These are phyloP conservation scores for Udeniomyces megalosporus DNA, from an alignment of 768 basidiomycete genomes.

Conservation along the genomic window DNA sequence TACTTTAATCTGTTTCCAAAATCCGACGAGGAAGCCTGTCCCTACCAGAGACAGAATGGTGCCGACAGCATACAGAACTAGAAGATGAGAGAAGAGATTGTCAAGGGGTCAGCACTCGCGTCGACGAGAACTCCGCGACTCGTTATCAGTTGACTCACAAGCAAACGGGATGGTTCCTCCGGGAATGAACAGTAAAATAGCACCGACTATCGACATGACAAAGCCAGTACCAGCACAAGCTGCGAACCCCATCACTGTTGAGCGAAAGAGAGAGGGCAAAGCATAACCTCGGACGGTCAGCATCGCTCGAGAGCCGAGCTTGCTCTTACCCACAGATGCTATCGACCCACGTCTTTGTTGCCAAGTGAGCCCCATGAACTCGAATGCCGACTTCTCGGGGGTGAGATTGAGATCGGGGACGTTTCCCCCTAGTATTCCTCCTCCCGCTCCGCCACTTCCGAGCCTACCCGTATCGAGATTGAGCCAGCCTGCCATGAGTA, in stretches of 20 bases:
- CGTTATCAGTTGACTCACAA: conserved; percentile 35
- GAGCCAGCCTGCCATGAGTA: neutral
- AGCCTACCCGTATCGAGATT: conserved; percentile 10
- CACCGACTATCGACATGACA: conserved; percentile 60
- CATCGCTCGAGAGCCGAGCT: no score
- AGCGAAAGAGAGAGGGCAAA: no score
- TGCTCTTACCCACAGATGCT: no score
- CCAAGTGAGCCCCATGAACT: conserved; percentile 16
- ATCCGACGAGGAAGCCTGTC: conserved; percentile 66
- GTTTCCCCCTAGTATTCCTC: neutral
- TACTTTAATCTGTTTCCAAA: conserved; percentile 58
- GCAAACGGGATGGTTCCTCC: conserved; percentile 55
- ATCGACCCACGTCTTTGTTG: neutral
- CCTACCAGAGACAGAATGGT: conserved; percentile 67
- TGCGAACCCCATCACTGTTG: conserved; percentile 8
- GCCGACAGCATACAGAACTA: conserved; percentile 69
- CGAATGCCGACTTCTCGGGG: conserved; percentile 15
- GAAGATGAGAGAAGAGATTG: neutral
- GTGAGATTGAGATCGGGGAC: conserved; percentile 13
- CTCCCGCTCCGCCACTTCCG: neutral
- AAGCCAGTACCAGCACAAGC: conserved; percentile 43
- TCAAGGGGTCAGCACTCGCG: no score
- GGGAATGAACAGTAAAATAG: conserved; percentile 51
- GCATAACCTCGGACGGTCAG: no score
- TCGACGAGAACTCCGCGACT: neutral